Evolutionary conservation across 257 asterid species (phyloP), one percentile per base, ranked within the genome.

Genomic region (Nicotiana obtusifolia): DNA sequence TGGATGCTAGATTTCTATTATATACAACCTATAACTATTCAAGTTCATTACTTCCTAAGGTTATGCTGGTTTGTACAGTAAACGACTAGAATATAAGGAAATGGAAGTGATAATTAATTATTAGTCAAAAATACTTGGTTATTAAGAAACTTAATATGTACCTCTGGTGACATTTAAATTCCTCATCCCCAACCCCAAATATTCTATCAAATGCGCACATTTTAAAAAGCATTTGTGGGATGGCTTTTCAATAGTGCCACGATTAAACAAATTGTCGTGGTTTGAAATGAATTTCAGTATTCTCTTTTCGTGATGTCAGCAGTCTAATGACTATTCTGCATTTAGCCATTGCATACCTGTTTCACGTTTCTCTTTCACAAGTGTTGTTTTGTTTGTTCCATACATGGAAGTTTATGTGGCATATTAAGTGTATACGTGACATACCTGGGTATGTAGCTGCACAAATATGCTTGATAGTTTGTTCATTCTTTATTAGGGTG

Each of bases 401-500:
- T 47, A 15, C 15, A 8, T 69, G 53, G 28, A 67, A 33, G 54
- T 19, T 67, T 19, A 33, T 35, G 64, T 76, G 64, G 80, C 41
- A 4, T 49, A 8, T 10, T 22, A 54, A 13, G 52, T 8, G 7
- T 77, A 73, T 47, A 15, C 61, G 6, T 20, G 20, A 71, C 35
- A 47, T 73, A 2, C 15, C 37, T 73, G 24, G 61, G 78, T 31
- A 2, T 1, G 26, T 22, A 33, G 24, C 8, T 68, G n/a, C 54
- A 14, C 49, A 33, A 73, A 1, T 47, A 73, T 73, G 41, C 4
- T 1, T 26, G 79, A 7, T 24, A 20, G 15, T 73, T 49, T 73
- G 79, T 47, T 73, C 11, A 4, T 64, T 85, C 30, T 68, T 37
- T 22, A 47, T 35, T 59, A 95, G 99, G 99, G 99, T 67, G 99